Conservation (phyloP, 805 yeast genomes). For the Candida multigemmis region DNA sequence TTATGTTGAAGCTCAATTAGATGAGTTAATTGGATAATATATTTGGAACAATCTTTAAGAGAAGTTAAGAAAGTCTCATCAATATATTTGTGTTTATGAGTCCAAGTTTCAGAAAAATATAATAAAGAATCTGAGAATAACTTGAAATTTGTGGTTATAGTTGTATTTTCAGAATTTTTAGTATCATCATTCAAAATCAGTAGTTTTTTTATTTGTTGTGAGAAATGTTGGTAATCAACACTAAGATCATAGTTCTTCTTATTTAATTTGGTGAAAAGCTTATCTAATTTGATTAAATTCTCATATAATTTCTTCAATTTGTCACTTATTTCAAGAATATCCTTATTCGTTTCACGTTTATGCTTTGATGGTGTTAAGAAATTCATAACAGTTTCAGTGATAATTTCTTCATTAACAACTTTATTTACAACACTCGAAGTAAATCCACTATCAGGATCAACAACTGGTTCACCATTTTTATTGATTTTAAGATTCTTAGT, state of each 20-base stretch:
- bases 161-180: conserved; percentile 2
- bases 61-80: conserved; percentile 80
- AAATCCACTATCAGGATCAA: conserved; percentile 8
- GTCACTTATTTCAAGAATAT: conserved; percentile 55
- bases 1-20: conserved; percentile 81
- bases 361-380: conserved; percentile 70
- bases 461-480: conserved; percentile 9
- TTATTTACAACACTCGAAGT: conserved; percentile 21
- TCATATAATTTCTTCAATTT: conserved; percentile 79
- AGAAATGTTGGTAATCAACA: conserved; percentile 63
- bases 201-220: conserved; percentile 59
- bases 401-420: conserved; percentile 57
- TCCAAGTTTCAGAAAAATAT: conserved; percentile 31
- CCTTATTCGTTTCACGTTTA: conserved; percentile 69
- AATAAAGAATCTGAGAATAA: conserved; percentile 29
- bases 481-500: conserved; percentile 43
- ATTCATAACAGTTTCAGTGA: conserved; percentile 89
- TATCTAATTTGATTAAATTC: conserved; percentile 70
- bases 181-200: conserved; percentile 32
- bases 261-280: conserved; percentile 63
- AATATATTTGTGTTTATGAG: conserved; percentile 34
- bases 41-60: conserved; percentile 81
- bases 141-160: conserved; percentile 15
- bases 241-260: conserved; percentile 66
- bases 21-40: conserved; percentile 34